A percentile compares a stretch with the other conserved stretches of the same genome.
Evolutionary conservation across 805 yeast genomes (phyloP).

Genomic region (Metschnikowia lachancei): DNA sequence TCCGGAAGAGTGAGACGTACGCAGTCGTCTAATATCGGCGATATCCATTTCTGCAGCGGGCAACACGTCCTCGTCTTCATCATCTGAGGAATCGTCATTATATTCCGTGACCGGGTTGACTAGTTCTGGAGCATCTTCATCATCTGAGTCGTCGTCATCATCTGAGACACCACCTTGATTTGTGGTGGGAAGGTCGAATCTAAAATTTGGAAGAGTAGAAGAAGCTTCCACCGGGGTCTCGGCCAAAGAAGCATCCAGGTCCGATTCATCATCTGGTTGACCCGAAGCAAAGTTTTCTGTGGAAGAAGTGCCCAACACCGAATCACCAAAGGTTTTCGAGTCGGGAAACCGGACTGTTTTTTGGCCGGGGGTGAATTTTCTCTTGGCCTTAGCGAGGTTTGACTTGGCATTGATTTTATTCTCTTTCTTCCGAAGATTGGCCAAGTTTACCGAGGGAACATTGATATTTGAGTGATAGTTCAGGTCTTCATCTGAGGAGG

Average conservation of each 20-base stretch:
- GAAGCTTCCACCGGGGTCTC: conserved; percentile 5
- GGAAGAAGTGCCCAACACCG: conserved; percentile 26
- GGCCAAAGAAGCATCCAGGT: conserved; percentile 18
- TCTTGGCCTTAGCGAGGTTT: conserved; percentile 22
- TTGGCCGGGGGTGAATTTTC: conserved; percentile 20
- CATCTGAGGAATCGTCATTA: conserved; percentile 19
- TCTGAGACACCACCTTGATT: conserved; percentile 6
- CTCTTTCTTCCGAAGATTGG: conserved; percentile 23
- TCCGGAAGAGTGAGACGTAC: conserved; percentile 9
- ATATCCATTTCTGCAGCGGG: conserved; percentile 16
- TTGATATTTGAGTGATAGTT: conserved; percentile 28
- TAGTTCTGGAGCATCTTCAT: conserved; percentile 10
- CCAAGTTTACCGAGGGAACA: conserved; percentile 33
- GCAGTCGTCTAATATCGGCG: conserved; percentile 14
- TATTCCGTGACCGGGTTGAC: conserved; percentile 10
- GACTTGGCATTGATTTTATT: conserved; percentile 15
- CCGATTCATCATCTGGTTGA: conserved; percentile 13
- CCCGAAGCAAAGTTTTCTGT: conserved; percentile 21
- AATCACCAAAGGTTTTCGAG: conserved; percentile 24
- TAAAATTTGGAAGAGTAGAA: conserved; percentile 17
- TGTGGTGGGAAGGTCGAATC: conserved; percentile 10
- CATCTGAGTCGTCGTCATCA: conserved; percentile 7
- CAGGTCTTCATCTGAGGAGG: conserved; percentile 34
- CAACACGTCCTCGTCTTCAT: conserved; percentile 7
- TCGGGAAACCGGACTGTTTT: conserved; percentile 34